Conservation (phyloP, 176 grass and related monocot genomes). For the Oryza glumipatula region DNA sequence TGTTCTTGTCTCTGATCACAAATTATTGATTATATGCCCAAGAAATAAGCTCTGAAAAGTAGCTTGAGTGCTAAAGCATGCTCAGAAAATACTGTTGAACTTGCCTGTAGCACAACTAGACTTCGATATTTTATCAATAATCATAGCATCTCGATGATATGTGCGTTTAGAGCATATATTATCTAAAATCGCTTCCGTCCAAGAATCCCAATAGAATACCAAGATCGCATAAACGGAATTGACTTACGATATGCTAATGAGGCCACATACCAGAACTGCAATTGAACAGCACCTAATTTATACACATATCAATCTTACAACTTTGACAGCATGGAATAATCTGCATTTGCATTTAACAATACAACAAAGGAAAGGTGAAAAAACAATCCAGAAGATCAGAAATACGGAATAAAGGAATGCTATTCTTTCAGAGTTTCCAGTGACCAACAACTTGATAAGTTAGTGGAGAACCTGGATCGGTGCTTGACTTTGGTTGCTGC, state of each 20-base stretch:
- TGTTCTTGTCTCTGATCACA: not conserved
- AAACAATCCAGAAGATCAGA: not conserved
- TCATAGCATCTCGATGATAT: not conserved
- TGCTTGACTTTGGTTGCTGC: not conserved
- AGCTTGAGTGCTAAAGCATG: not conserved
- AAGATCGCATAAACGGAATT: not conserved
- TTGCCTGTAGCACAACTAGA: constrained; percentile 8
- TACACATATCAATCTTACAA: not conserved
- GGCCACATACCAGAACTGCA: not conserved
- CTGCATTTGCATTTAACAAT: not conserved
- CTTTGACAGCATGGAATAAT: not conserved
- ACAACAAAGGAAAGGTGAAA: not conserved
- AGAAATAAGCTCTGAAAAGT: not conserved
- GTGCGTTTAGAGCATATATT: not conserved
- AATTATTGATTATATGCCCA: not conserved
- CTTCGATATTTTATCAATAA: not conserved
- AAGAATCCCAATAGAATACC: not conserved
- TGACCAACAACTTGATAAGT: not conserved
- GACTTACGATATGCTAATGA: not conserved
- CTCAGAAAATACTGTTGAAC: not conserved
- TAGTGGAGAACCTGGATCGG: not conserved
- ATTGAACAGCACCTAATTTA: not conserved
- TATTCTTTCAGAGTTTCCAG: not conserved
- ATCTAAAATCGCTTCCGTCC: not conserved
- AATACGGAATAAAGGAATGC: not conserved